Base-by-base conservation (phyloP, 1,139 yeast species). In the Hemisphaericaspora subhashii region DNA sequence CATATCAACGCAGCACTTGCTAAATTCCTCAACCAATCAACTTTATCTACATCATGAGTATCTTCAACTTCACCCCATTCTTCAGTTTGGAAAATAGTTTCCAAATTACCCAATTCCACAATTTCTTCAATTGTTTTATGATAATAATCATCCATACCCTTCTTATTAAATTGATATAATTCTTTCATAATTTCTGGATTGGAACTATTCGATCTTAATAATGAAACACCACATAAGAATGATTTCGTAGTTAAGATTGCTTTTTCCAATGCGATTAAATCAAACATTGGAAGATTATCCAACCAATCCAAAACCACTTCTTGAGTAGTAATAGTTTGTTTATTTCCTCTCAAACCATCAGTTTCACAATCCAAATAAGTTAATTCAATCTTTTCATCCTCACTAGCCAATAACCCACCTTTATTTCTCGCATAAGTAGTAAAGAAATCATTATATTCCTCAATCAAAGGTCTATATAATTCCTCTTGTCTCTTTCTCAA, bases 21-120 rank as follows among this genome's bases (percentile, higher is more conserved):
- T 37, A 92, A 72, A 52, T 82, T 83, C 61, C 98, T 79, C 50
- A 87, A 72, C 60, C 95, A 75, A 50, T 92, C 97, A 34, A 82
- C 95, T 60, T 84, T 84, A 54, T 88, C 95, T 13, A 92, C 98
- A 60, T 92, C 98, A 57, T 92, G 98, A 4, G 98, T 89, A 55
- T 92, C 98, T 65, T 92, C 98, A 17, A 92, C 98, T 61, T 92
- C 97, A 29, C 98, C 98, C 98, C 98, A 92, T 54, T 82, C 77
- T 29, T 79, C 81, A 20, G 95, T 86, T 62, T 92, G 98, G 61
- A 78, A 79, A 36, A 83, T 81, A 5, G 84, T 83, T 58, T 92
- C 98, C 53, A 92, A 69, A 41, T 85, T 82, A 9, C 90, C 92
- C 45, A 86, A 75, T 54, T 79, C 80, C 1, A 92, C 83, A 24